These are phyloP conservation scores for Scutellaria galericulata DNA, from an alignment of 257 asterid genomes.

Conservation along the genomic window DNA sequence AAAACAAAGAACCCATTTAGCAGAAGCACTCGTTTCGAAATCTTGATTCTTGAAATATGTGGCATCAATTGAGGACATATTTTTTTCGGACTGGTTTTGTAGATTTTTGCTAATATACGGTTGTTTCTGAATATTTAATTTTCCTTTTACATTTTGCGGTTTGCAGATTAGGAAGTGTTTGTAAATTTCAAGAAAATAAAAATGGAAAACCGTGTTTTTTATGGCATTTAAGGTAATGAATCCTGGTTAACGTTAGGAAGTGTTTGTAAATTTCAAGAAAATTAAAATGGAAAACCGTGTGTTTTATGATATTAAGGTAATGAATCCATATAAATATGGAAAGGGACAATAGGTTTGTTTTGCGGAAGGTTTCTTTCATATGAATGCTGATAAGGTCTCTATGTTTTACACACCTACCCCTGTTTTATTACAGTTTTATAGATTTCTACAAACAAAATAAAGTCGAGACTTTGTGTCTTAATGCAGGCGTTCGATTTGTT, in stretches of 20 bases:
- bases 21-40: neutral
- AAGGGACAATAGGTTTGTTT: too few relatives aligned
- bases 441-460: too few relatives aligned
- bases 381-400: too few relatives aligned
- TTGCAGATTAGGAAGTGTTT: neutral
- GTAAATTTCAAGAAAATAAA: neutral
- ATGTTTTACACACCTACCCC: too few relatives aligned
- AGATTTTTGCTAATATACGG: constrained; percentile 6
- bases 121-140: neutral
- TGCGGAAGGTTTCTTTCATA: too few relatives aligned
- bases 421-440: too few relatives aligned
- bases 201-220: neutral
- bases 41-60: constrained; percentile 8
- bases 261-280: neutral
- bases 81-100: constrained; percentile 19
- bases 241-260: neutral
- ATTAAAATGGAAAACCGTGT: neutral
- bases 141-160: neutral
- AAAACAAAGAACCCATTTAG: constrained; percentile 14
- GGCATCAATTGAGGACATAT: neutral
- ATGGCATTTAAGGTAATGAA: too few relatives aligned
- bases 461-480: neutral
- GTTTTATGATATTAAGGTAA: too few relatives aligned
- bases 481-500: neutral
- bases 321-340: too few relatives aligned